These are phyloP conservation scores for Aspergillus calidoustus DNA, from an alignment of 2,329 filamentous ascomycete genomes.

Conservation along the genomic window DNA sequence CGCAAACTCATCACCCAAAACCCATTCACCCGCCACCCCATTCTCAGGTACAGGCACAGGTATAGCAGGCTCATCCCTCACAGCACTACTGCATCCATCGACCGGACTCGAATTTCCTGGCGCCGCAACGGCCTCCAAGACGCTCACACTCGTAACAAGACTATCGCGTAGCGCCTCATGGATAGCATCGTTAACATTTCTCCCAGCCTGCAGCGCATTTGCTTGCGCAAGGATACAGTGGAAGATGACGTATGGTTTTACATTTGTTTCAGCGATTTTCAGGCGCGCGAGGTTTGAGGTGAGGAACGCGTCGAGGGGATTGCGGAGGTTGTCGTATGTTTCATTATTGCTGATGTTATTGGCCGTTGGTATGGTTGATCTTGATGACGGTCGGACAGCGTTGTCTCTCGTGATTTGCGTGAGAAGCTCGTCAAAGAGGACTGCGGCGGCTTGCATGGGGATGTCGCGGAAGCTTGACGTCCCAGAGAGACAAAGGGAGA, in stretches of 20 bases:
- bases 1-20: not conserved
- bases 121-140: not conserved
- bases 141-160: not conserved
- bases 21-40: not conserved
- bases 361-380: not conserved
- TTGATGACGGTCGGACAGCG: not conserved
- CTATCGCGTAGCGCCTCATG: not conserved
- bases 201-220: not conserved
- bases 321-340: not conserved
- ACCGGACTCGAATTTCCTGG: not conserved
- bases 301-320: not conserved
- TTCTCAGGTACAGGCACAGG: not conserved
- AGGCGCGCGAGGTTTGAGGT: not conserved
- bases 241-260: not conserved
- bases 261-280: not conserved
- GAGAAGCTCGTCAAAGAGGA: not conserved
- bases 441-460: slow-evolving; percentile 14
- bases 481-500: slow-evolving; percentile 2
- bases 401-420: not conserved
- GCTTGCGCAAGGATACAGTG: not conserved
- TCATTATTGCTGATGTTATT: too few species aligned
- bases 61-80: too few species aligned
- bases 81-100: not conserved
- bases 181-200: not conserved
- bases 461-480: slow-evolving; percentile 10